Base-by-base conservation (phyloP, 306 rosid genomes). In the Lathyrus sativus region DNA sequence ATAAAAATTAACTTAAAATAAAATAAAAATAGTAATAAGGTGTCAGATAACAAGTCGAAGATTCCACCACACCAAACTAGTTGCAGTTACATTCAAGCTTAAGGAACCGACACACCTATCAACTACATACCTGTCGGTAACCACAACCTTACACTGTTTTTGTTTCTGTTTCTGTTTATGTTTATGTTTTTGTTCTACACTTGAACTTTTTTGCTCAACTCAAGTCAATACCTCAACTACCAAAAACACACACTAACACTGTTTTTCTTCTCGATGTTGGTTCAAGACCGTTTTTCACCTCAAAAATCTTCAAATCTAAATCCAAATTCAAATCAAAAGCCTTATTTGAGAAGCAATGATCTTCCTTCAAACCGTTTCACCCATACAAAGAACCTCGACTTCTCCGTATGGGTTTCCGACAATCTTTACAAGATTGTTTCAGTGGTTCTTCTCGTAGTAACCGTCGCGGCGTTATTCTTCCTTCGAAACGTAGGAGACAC, bases 401-500 rank as follows among this genome's bases (percentile, higher is more conserved):
- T 87, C 84, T 90, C 96, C 54, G 61, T 86, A 69, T 93, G 99
- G 97, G 11, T 88, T 0, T 84, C 90, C 14, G 95, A 93, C 0
- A 90, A 93, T 11, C 76, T 85, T 3, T 84, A 74, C 83, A 84
- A 70, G 67, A 84, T 93, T 75, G 62, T 85, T 7, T 70, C 86
- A 1, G 48, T 87, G 18, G n/a, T 76, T 60, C 82, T 83, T 35
- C 78, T 90, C 17, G 59, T 85, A 11, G 86, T 58, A 44, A 82
- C 95, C 41, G 95, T 88, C 3, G 99, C 88, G 1, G 92, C 85
- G 9, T 70, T 93, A 7, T 88, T 88, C 76, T 85, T 93, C 80
- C 95, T 93, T 70, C 89, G 95, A 22, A 90, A 88, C 71, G 84
- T 77, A 35, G 99, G 99, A 9, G 96, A 90, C 69, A 79, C 88